Base-by-base conservation (phyloP, 75 land plant species). In the Gnetum montanum region DNA sequence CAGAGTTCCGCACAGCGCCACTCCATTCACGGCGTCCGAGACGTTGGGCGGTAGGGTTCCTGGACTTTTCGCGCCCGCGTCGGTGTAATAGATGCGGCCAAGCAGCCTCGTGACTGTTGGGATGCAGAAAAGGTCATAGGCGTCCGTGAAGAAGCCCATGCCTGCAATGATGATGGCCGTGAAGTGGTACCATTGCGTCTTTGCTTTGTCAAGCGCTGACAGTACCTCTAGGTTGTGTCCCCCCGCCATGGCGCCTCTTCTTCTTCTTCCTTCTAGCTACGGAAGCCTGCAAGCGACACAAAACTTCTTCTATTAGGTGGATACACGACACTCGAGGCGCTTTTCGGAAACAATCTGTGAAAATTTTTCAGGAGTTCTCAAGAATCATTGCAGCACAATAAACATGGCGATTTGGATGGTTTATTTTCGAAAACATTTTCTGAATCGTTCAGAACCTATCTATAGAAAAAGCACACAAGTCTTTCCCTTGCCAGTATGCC, bases 61-160 rank as follows among this genome's bases (percentile, higher is more conserved):
- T 2, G 72, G 72, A 16, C 54, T 66, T n/a, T 27, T 45, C 11
- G 33, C 16, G n/a, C 7, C 22, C 0, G 61, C 34, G 18, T 58
- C 57, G 57, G 31, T 58, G 61, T 70, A 70, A 34, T 70, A 70
- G 29, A 66, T 31, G 4, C 72, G 63, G 1, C 71, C 71, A 2
- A 69, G 45, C 12, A 69, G 70, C 60, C 45, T 30, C 8, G 70
- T 66, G 20, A 67, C 56, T 0, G 63, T 57, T 28, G 71, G 58
- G 1, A 70, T 67, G 72, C 62, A 66, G 46, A 70, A 70, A 5
- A 70, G 46, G 18, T 70, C 72, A 16, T 70, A 70, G 8, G 73
- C 72, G 18, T 67, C 73, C 0, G 73, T 70, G 63, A 70, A 70
- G 63, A 70, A 70, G 13, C 73, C 71, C 73, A 70, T 70, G 20